Evolutionary conservation across 208 protist species (phyloP).

Genomic region (Kentomonas sorsogonicus): DNA sequence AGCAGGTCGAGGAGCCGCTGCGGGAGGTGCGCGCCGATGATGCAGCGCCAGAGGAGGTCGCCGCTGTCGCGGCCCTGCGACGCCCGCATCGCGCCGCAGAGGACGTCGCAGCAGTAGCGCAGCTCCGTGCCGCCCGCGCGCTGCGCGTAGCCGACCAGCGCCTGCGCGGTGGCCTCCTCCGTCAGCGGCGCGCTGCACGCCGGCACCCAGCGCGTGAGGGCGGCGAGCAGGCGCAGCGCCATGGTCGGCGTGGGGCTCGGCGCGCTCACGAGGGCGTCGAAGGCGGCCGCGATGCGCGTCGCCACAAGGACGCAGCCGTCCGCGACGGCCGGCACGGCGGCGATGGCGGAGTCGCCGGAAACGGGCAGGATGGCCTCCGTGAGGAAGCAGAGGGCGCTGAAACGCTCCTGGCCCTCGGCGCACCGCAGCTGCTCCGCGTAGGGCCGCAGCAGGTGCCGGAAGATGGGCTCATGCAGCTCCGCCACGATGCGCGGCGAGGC

Average conservation of each 20-base stretch:
- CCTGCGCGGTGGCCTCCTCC: no score
- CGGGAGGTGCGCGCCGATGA: no score
- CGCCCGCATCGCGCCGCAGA: no score
- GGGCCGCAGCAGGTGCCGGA: conserved; percentile 37
- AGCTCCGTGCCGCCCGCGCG: no score
- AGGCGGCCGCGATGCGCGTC: conserved; percentile 27
- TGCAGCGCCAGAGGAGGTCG: no score
- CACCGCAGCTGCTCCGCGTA: conserved; percentile 62
- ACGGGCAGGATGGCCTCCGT: conserved; percentile 54
- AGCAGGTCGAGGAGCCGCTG: no score
- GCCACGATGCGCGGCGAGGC: conserved; percentile 39
- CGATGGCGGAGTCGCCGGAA: conserved; percentile 16
- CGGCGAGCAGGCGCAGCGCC: conserved; percentile 73
- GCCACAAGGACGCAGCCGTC: conserved; percentile 21
- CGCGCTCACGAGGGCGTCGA: conserved; percentile 62
- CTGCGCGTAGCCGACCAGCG: no score
- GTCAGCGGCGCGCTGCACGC: background rate
- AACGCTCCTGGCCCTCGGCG: conserved; percentile 42
- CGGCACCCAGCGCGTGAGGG: conserved; percentile 56
- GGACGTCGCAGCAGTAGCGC: no score
- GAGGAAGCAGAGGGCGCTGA: conserved; percentile 69
- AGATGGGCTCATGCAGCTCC: conserved; percentile 42
- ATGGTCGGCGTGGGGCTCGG: conserved; percentile 78
- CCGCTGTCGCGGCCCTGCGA: no score
- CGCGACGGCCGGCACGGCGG: conserved; percentile 16